A percentile compares a stretch with the other conserved stretches of the same genome.
Evolutionary conservation across 2,329 filamentous ascomycete species (phyloP).

Genomic region (Ophiocordyceps sinensis): DNA sequence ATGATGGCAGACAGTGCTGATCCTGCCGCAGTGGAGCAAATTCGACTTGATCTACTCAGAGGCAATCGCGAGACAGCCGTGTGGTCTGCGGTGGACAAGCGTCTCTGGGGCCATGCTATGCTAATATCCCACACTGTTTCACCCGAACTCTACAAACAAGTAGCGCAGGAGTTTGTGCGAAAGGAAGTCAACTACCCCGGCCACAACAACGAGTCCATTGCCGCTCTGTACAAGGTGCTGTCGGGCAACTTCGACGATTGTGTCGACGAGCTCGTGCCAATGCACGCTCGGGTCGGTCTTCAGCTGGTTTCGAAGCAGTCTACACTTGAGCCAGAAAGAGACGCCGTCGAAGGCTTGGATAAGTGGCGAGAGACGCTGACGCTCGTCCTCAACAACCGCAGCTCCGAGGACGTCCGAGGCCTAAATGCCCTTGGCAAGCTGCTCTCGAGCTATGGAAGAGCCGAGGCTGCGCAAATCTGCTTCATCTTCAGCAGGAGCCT

Average conservation of each 20-base stretch:
- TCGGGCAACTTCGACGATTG: slow-evolving; percentile 91
- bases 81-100: slow-evolving; percentile 84
- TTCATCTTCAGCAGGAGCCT: slow-evolving; percentile 68
- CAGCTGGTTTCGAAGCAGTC: slow-evolving; percentile 74
- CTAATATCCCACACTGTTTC: slow-evolving; percentile 70
- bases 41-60: slow-evolving; percentile 58
- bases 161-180: slow-evolving; percentile 87
- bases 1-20: slow-evolving; percentile 54
- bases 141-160: slow-evolving; percentile 76
- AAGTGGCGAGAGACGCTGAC: slow-evolving; percentile 88
- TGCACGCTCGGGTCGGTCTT: slow-evolving; percentile 80
- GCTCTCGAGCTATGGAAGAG: slow-evolving; percentile 69
- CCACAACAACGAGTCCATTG: slow-evolving; percentile 72
- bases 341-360: slow-evolving; percentile 72
- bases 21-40: slow-evolving; percentile 50
- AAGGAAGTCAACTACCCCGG: slow-evolving; percentile 80
- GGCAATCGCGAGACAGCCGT: slow-evolving; percentile 85
- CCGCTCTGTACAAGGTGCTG: slow-evolving; percentile 83
- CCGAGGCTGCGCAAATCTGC: slow-evolving; percentile 88
- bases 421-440: slow-evolving; percentile 70
- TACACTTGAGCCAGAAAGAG: slow-evolving; percentile 45
- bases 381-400: slow-evolving; percentile 79
- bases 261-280: slow-evolving; percentile 87
- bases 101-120: slow-evolving; percentile 93
- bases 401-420: slow-evolving; percentile 60